Base-by-base conservation (phyloP, 495 filamentous ascomycete species). In the Tuber magnatum region DNA sequence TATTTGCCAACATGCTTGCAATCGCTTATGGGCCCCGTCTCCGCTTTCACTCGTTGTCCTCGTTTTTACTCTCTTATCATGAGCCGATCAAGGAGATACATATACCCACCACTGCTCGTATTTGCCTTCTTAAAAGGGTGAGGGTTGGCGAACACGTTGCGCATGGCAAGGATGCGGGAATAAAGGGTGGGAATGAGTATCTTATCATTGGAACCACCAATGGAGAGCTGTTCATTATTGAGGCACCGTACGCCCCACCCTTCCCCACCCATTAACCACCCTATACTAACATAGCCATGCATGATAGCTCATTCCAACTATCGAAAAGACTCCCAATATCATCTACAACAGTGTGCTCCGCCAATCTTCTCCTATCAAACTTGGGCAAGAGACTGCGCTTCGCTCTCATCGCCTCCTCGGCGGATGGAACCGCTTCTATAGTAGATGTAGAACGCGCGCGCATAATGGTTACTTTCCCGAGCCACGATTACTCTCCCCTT, bases 391-490 rank as follows among this genome's bases (percentile, higher is more conserved):
- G 81, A 22, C 75, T 82, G 43, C 75, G 81, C 6, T 75, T 71
- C 22, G 78, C 81, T 7, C 77, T 82, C 40, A 76, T 82, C n/a
- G 69, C 80, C 22, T 76, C 74, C 14, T 69, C 74, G 22, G 65
- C 69, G 14, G 77, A 82, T 28, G 79, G 79, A 18, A 80, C 81
- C 10, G 75, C 77, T 6, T 48, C 70, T 20, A 76, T 82, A 68
- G 77, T 82, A 20, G 81, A 82, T 51, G 73, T 82, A 6, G 81
- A 82, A 73, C 72, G 81, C n/a, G 77, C 71, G 1, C 28, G 77
- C 18, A 77, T 82, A 38, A 82, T 82, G 81, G 77, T 80, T 5
- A 82, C 75, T 16, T 82, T 82, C 22, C 81, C 81, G 12, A 75
- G 72, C 9, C 81, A 82, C 43, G 77, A 82, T 51, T 74, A 76